phyloP scores from a whole-genome alignment of 2,329 filamentous ascomycete genomes.

The Byssothecium circinans region DNA sequence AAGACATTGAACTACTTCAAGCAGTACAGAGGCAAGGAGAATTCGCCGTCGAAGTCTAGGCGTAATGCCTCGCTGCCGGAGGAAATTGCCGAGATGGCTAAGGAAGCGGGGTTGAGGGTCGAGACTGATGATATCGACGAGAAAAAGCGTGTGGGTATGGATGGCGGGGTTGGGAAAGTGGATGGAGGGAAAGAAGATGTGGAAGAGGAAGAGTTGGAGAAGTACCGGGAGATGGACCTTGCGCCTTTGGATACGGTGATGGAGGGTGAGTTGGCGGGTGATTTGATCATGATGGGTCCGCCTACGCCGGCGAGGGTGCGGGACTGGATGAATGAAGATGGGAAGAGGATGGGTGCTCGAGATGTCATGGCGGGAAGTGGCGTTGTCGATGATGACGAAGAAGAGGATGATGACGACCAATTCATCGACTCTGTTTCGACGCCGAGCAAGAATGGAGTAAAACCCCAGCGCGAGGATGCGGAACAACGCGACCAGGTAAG shows the following conservation, averaged over 20 bases:
- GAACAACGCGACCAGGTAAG: too few relatives aligned
- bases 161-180: neutral
- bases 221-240: constrained; percentile 24
- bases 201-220: constrained; percentile 8
- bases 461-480: too few relatives aligned
- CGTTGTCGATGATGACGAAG: neutral
- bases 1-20: constrained; percentile 24
- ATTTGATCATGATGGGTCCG: constrained; percentile 17
- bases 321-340: neutral
- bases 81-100: constrained; percentile 20
- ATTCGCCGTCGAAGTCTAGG: constrained; percentile 15
- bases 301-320: constrained; percentile 3
- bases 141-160: too few relatives aligned
- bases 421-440: neutral
- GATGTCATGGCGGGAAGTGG: neutral
- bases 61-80: constrained; percentile 25
- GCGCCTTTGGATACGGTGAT: constrained; percentile 24
- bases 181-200: neutral
- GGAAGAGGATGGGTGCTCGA: neutral
- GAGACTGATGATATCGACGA: neutral
- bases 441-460: neutral
- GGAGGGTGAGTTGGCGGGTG: constrained; percentile 12
- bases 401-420: neutral
- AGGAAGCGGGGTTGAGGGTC: constrained; percentile 12
- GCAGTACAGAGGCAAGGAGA: constrained; percentile 12